Conservation (phyloP, 805 yeast species). For the Komagataella populi region DNA sequence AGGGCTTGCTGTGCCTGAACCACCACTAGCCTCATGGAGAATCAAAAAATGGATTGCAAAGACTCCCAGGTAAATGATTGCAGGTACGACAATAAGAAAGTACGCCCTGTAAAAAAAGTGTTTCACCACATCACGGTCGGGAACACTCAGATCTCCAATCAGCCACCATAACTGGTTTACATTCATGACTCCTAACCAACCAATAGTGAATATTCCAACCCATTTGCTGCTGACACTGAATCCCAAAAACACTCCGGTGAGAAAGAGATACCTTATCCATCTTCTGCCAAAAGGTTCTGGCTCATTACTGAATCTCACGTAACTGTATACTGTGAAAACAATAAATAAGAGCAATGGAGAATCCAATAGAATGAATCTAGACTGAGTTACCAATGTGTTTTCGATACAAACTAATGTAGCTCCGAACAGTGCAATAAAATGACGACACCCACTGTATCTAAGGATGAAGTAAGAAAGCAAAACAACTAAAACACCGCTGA, state of each 20-base stretch:
- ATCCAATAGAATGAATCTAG: constrained; percentile 37
- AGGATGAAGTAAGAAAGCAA: constrained; percentile 41
- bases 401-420: constrained; percentile 43
- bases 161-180: constrained; percentile 48
- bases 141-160: constrained; percentile 51
- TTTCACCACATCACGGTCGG: constrained; percentile 16
- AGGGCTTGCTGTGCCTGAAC: constrained; percentile 51
- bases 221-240: constrained; percentile 49
- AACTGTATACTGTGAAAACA: constrained; percentile 34
- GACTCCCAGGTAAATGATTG: constrained; percentile 37
- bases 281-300: constrained; percentile 23
- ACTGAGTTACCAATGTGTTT: constrained; percentile 48
- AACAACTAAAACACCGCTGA: constrained; percentile 39
- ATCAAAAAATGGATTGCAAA: constrained; percentile 44
- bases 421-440: constrained; percentile 34
- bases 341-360: constrained; percentile 30
- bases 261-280: constrained; percentile 40
- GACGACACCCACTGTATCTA: constrained; percentile 39
- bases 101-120: constrained; percentile 26
- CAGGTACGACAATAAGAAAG: constrained; percentile 39
- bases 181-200: constrained; percentile 44
- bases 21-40: constrained; percentile 38
- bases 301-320: constrained; percentile 30
- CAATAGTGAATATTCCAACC: constrained; percentile 55
- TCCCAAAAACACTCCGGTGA: constrained; percentile 39